Evolutionary conservation across 805 yeast genomes (phyloP), one percentile per base, ranked within the genome.

Genomic region (Cyberlindnera meyerae): DNA sequence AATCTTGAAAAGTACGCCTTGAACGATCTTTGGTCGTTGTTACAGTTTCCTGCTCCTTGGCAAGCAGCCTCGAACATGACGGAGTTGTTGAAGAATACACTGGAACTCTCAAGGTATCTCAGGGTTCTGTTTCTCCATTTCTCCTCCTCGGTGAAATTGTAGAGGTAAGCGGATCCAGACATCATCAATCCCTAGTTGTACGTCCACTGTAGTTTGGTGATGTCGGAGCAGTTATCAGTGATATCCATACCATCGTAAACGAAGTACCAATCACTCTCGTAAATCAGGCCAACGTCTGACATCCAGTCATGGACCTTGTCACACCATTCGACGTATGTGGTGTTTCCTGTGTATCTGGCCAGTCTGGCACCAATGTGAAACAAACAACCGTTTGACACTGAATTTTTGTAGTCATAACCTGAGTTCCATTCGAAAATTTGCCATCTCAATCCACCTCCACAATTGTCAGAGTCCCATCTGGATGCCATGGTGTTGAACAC

Each of bases 391-490:
- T 85, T 86, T n/a, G 93, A 73, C 47, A 86, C 83, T n/a, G 89
- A 64, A 63, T 87, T 87, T 59, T 86, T 86, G 62, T 86, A 86
- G 58, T 82, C 78, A 59, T 85, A 86, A 43, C 96, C 96, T 7
- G 84, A 68, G 59, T 87, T 87, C 87, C 88, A 86, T 36, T 81
- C 71, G 63, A 82, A 87, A 47, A 86, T 87, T 66, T 86, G 96
- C 96, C 96, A 86, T 62, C 96, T 74, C 39, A 86, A 67, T 2
- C 96, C 96, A 34, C 96, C 96, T 29, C 61, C 68, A 57, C 86
- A 79, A 50, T 63, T 43, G 4, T 46, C 61, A 12, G 62, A 44
- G 51, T 86, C 95, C 96, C 96, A 86, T 51, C 94, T 70, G 5
- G 70, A 57, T 40, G 77, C 71, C 90, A 87, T 85, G 34, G 93